These are phyloP conservation scores for Exserohilum turcica DNA, from an alignment of 2,329 filamentous ascomycete genomes.

Conservation along the genomic window DNA sequence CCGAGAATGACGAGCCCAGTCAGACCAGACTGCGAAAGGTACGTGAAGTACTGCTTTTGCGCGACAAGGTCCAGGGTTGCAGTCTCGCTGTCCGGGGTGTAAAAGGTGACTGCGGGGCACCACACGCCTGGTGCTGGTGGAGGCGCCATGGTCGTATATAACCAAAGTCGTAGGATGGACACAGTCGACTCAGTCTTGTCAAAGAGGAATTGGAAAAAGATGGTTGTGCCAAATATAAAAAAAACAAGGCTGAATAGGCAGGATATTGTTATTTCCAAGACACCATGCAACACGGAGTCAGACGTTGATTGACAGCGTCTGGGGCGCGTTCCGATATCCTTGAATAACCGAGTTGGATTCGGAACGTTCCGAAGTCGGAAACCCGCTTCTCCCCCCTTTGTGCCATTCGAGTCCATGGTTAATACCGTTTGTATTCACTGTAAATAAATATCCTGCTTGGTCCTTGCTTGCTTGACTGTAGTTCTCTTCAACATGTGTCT, in stretches of 20 bases:
- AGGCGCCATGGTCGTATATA: conserved; percentile 15
- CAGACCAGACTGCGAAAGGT: conserved; percentile 51
- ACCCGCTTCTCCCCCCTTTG: not conserved
- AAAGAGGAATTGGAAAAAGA: not conserved
- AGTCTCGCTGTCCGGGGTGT: conserved; percentile 42
- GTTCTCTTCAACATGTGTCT: too few relatives aligned
- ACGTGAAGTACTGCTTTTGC: conserved; percentile 52
- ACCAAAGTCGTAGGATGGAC: too few relatives aligned
- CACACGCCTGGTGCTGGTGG: conserved; percentile 35
- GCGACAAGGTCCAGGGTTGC: conserved; percentile 50
- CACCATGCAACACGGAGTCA: not conserved
- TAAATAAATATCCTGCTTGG: too few relatives aligned
- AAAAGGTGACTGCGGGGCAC: conserved; percentile 54
- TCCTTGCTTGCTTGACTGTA: too few relatives aligned
- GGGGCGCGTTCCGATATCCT: conserved; percentile 13
- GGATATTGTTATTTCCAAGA: not conserved
- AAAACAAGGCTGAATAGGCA: not conserved
- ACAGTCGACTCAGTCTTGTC: not conserved
- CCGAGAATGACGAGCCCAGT: conserved; percentile 54
- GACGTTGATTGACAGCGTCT: not conserved
- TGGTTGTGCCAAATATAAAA: not conserved
- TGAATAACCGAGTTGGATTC: conserved; percentile 14
- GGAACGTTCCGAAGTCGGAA: conserved; percentile 4
- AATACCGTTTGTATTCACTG: too few relatives aligned
- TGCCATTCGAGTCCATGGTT: too few relatives aligned